Conservation (phyloP, 129 eudicot species). For the Calendula officinalis region DNA sequence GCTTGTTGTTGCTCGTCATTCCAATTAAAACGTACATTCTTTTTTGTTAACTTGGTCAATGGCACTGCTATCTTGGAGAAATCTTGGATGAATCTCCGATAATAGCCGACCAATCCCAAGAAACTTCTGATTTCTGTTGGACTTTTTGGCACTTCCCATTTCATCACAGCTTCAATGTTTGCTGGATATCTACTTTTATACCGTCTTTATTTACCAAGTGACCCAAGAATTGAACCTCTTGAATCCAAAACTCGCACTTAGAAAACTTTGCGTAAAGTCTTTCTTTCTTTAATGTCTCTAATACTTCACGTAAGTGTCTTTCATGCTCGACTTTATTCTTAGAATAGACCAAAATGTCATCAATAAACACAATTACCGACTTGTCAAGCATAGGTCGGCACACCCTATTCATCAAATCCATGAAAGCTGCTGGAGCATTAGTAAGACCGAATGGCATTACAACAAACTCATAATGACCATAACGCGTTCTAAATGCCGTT, state of each 20-base stretch:
- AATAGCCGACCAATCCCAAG: neutral
- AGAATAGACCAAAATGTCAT: neutral
- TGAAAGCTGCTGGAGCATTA: neutral
- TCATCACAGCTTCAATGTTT: neutral
- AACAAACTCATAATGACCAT: too few species aligned
- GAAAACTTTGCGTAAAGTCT: neutral
- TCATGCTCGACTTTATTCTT: neutral
- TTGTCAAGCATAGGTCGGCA: neutral
- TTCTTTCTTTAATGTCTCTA: neutral
- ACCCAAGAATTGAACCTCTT: neutral
- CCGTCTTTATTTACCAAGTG: neutral
- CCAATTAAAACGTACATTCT: neutral
- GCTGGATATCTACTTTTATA: neutral
- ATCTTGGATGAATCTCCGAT: neutral
- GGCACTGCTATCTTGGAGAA: neutral
- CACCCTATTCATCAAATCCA: neutral
- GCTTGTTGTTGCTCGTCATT: neutral
- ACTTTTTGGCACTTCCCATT: neutral
- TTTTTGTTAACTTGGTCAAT: neutral
- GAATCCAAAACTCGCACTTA: neutral
- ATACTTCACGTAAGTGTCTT: neutral
- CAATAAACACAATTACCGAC: neutral
- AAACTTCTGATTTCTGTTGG: too few species aligned
- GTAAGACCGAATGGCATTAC: neutral
- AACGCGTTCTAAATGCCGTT: neutral